phyloP scores from a whole-genome alignment of 192 early-diverging fungal genomes.

The Coemansia sp. region DNA sequence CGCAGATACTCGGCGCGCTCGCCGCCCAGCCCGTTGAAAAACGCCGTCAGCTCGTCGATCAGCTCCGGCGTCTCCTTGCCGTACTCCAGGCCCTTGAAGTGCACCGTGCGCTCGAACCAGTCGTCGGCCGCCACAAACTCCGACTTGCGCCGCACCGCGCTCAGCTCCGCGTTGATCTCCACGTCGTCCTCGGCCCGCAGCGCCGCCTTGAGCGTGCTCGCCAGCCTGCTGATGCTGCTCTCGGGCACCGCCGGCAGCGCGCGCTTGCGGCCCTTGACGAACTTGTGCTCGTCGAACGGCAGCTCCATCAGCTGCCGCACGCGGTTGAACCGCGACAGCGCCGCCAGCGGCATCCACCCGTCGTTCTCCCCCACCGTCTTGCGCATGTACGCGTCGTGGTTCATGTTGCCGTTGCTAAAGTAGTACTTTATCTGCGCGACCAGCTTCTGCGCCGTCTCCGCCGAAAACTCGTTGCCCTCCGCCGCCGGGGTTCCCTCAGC shows the following conservation, averaged over 20 bases:
- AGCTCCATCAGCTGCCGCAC: slow-evolving; percentile 71
- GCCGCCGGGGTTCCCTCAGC: slow-evolving; percentile 38
- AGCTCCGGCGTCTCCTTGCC: slow-evolving; percentile 18
- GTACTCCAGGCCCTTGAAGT: slow-evolving; percentile 45
- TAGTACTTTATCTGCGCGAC: slow-evolving; percentile 51
- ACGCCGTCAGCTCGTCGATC: slow-evolving; percentile 35
- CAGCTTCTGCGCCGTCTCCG: slow-evolving; percentile 22
- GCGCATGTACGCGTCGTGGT: slow-evolving; percentile 47
- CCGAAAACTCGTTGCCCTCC: slow-evolving; percentile 10
- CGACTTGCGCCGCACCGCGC: slow-evolving; percentile 35
- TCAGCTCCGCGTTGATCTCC: slow-evolving; percentile 35
- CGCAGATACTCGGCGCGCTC: slow-evolving; percentile 29
- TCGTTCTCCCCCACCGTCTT: slow-evolving; percentile 24
- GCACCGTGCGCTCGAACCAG: slow-evolving; percentile 45
- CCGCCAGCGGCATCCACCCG: slow-evolving; percentile 32
- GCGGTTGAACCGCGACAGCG: slow-evolving; percentile 44
- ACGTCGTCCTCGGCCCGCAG: slow-evolving; percentile 46
- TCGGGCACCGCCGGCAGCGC: no score
- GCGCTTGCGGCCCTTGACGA: no score
- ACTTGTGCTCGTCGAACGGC: slow-evolving; percentile 77
- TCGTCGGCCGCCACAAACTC: slow-evolving; percentile 24
- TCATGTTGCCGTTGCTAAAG: slow-evolving; percentile 49
- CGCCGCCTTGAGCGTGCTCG: slow-evolving; percentile 58
- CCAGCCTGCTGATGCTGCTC: slow-evolving; percentile 89
- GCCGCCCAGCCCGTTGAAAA: slow-evolving; percentile 12